These are phyloP conservation scores for Coccomyxa sp. DNA, from an alignment of 139 green algal species.

Conservation along the genomic window DNA sequence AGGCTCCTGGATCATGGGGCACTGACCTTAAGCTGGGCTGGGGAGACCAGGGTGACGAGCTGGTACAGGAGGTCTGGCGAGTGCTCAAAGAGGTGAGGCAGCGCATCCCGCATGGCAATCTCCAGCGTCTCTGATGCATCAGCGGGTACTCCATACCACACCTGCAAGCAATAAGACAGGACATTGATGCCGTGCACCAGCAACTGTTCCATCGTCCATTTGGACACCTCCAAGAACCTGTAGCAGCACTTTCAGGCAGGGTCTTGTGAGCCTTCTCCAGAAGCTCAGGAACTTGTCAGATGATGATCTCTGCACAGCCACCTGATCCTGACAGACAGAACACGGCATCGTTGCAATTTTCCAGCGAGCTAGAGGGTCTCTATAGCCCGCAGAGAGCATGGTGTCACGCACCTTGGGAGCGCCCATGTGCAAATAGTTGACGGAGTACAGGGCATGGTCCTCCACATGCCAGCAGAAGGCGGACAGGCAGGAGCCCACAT, in stretches of 20 bases:
- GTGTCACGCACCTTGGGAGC: constrained; percentile 40
- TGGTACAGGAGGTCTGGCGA: constrained; percentile 66
- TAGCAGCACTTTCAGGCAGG: no score
- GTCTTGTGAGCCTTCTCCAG: no score
- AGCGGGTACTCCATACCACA: constrained; percentile 70
- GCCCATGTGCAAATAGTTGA: constrained; percentile 83
- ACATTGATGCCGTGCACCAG: neutral
- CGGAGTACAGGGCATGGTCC: constrained; percentile 81
- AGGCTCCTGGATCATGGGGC: no score
- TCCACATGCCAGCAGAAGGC: constrained; percentile 83
- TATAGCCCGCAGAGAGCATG: neutral
- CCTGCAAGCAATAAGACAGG: constrained; percentile 21
- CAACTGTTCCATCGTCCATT: neutral
- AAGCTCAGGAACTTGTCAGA: neutral
- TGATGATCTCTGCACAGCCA: neutral
- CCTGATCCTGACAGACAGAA: neutral
- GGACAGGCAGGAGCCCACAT: constrained; percentile 58
- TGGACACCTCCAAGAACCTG: no score
- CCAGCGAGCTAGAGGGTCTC: neutral
- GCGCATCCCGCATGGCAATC: constrained; percentile 49
- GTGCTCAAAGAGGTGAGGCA: constrained; percentile 70
- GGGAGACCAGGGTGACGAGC: constrained; percentile 82
- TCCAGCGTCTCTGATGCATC: constrained; percentile 53
- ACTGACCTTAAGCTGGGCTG: constrained; percentile 42
- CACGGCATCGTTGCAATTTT: neutral